Conservation (phyloP, 768 basidiomycete species). For the Galerina sulciceps region DNA sequence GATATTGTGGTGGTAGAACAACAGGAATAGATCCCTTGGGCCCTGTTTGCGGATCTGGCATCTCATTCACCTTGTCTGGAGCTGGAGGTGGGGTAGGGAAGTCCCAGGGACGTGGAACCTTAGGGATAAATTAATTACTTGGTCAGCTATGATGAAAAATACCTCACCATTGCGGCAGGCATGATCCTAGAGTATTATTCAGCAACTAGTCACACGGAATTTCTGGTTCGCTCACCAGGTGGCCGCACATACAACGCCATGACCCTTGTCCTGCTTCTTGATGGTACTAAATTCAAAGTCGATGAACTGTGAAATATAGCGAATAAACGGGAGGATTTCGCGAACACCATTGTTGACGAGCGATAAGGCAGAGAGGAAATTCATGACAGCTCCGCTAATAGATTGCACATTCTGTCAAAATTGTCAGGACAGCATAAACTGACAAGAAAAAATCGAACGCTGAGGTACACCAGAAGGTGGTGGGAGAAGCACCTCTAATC, state of each 20-base stretch:
- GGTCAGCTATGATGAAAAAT: not conserved
- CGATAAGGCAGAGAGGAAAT: conserved; percentile 75
- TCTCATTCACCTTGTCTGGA: not conserved
- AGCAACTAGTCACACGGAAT: not conserved
- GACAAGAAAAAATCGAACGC: conserved; percentile 40
- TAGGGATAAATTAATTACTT: not conserved
- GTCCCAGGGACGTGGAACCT: conserved; percentile 82
- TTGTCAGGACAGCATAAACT: not conserved
- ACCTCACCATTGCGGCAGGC: conserved; percentile 68
- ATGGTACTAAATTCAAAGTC: conserved; percentile 77
- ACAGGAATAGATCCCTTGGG: not conserved
- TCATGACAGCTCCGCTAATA: conserved; percentile 65
- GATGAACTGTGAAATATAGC: conserved; percentile 80
- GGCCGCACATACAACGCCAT: conserved; percentile 86
- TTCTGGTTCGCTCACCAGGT: conserved; percentile 64
- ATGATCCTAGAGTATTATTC: conserved; percentile 57
- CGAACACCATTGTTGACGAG: conserved; percentile 74
- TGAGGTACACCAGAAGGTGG: conserved; percentile 65
- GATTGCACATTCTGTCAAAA: conserved; percentile 56
- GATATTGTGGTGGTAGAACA: not conserved
- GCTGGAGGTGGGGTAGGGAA: conserved; percentile 45
- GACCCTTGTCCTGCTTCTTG: conserved; percentile 62
- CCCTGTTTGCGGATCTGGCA: not conserved
- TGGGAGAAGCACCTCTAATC: conserved; percentile 78
- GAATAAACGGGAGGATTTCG: conserved; percentile 84